A percentile compares a stretch with the other conserved stretches of the same genome.
phyloP scores from a whole-genome alignment of 2,329 filamentous ascomycete species.

The Chaetomiaceae sp. region DNA sequence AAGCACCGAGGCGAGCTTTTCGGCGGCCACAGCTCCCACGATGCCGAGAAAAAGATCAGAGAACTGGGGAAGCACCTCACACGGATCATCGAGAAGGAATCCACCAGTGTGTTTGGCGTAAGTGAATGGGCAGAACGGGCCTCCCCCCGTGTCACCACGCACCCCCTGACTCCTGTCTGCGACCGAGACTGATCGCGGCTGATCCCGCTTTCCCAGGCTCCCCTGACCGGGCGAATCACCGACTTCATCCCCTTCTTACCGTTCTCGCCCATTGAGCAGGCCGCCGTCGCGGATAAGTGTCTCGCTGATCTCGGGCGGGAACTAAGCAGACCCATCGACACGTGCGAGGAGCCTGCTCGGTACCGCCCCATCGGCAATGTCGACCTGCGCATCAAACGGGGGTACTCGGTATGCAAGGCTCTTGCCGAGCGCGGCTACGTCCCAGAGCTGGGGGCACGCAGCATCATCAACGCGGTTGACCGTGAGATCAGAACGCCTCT shows the following conservation, averaged over 20 bases:
- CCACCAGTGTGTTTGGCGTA: constrained; percentile 7
- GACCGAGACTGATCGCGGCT: too few relatives aligned
- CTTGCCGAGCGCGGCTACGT: constrained; percentile 32
- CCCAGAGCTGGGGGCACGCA: constrained; percentile 33
- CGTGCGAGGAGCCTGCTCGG: constrained; percentile 19
- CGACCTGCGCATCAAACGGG: constrained; percentile 27
- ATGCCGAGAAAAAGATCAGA: background rate
- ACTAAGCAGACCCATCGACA: constrained; percentile 27
- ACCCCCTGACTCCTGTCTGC: too few relatives aligned
- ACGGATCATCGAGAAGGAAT: constrained; percentile 1
- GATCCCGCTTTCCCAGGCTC: constrained; percentile 30
- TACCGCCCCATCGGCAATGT: too few relatives aligned
- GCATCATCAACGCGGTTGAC: constrained; percentile 28
- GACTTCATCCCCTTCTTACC: constrained; percentile 41
- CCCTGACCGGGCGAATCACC: constrained; percentile 40
- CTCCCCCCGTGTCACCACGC: too few relatives aligned
- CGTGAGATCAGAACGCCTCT: constrained; percentile 4
- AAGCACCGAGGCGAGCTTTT: constrained; percentile 23
- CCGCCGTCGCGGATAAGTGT: constrained; percentile 40
- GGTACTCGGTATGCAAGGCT: constrained; percentile 31
- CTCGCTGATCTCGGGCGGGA: constrained; percentile 33
- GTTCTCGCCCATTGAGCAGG: constrained; percentile 37
- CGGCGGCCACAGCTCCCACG: background rate
- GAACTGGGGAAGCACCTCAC: background rate
- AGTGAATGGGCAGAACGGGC: too few relatives aligned